These are phyloP conservation scores for Biscutella auriculata DNA, from an alignment of 441 rosid species.

Conservation along the genomic window DNA sequence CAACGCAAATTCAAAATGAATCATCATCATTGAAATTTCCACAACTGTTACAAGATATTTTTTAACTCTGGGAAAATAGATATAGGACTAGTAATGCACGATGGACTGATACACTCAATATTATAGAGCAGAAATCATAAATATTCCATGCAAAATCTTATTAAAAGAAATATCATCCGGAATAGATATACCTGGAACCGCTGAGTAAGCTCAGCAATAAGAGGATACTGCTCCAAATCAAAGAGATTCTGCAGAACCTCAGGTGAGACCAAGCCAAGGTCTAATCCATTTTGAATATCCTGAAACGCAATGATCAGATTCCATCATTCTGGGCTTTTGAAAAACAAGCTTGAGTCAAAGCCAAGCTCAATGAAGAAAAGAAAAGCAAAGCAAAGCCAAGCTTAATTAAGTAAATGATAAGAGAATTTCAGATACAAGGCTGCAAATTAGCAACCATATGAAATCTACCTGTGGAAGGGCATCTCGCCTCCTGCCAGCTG, in stretches of 20 bases:
- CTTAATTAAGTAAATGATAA: constrained; percentile 24
- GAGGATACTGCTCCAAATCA: constrained; percentile 76
- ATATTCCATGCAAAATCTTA: neutral
- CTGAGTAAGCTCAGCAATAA: constrained; percentile 70
- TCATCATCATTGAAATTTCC: neutral
- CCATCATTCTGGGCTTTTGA: neutral
- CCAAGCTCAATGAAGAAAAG: constrained; percentile 34
- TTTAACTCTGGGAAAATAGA: neutral
- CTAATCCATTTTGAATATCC: constrained; percentile 92
- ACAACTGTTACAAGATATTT: neutral
- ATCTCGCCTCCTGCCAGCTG: constrained; percentile 83
- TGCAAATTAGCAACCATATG: neutral
- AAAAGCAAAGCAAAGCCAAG: constrained; percentile 21
- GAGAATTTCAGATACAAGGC: constrained; percentile 10
- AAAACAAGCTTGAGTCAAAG: neutral
- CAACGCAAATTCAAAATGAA: constrained; percentile 19
- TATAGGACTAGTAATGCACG: neutral
- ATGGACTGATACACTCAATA: neutral
- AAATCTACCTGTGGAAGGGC: constrained; percentile 75
- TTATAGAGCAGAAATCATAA: neutral
- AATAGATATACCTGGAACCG: constrained; percentile 60
- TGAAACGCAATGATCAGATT: constrained; percentile 24
- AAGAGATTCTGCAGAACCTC: constrained; percentile 87
- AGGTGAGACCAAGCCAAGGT: constrained; percentile 86
- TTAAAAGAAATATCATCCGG: neutral